A percentile compares a stretch with the other conserved stretches of the same genome.
Conservation (phyloP, 176 grass and related monocot genomes). For the Eleusine coracana region DNA sequence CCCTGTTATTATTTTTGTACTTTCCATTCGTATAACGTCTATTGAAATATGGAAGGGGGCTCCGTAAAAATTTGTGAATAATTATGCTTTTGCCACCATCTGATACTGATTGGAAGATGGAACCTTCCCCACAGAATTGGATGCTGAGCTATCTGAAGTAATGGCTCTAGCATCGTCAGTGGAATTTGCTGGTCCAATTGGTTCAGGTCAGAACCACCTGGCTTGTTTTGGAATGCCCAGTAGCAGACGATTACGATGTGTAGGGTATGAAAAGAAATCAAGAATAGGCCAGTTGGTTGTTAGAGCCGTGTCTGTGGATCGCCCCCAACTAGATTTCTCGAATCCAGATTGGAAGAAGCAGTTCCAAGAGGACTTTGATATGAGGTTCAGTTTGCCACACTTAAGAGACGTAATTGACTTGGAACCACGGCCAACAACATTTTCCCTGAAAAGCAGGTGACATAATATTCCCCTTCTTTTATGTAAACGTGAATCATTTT, state of each 20-base stretch:
- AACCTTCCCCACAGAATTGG: slow-evolving; percentile 33
- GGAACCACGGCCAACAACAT: slow-evolving; percentile 74
- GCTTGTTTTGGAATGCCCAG: not conserved
- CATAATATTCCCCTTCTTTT: not conserved
- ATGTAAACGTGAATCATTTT: not conserved
- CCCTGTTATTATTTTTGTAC: not conserved
- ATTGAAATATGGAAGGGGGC: not conserved
- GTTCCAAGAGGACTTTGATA: slow-evolving; percentile 82
- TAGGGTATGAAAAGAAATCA: slow-evolving; percentile 28
- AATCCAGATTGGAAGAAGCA: slow-evolving; percentile 81
- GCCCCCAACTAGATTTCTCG: slow-evolving; percentile 53
- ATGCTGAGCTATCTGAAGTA: slow-evolving; percentile 29
- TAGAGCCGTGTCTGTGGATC: slow-evolving; percentile 50
- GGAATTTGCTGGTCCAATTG: slow-evolving; percentile 37
- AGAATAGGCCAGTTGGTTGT: slow-evolving; percentile 26
- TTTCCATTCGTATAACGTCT: not conserved
- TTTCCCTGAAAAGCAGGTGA: slow-evolving; percentile 87
- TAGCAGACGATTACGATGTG: slow-evolving; percentile 15
- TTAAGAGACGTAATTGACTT: slow-evolving; percentile 82
- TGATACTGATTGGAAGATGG: slow-evolving; percentile 30
- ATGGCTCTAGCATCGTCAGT: slow-evolving; percentile 59
- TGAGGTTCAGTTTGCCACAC: slow-evolving; percentile 82
- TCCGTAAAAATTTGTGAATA: not conserved
- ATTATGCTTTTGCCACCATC: not conserved
- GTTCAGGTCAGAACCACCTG: slow-evolving; percentile 22